Percentiles rank a stretch among this genome's conserved stretches.
These are phyloP conservation scores for Elymus sibiricus DNA, from an alignment of 176 grass and related monocot species.

Conservation along the genomic window DNA sequence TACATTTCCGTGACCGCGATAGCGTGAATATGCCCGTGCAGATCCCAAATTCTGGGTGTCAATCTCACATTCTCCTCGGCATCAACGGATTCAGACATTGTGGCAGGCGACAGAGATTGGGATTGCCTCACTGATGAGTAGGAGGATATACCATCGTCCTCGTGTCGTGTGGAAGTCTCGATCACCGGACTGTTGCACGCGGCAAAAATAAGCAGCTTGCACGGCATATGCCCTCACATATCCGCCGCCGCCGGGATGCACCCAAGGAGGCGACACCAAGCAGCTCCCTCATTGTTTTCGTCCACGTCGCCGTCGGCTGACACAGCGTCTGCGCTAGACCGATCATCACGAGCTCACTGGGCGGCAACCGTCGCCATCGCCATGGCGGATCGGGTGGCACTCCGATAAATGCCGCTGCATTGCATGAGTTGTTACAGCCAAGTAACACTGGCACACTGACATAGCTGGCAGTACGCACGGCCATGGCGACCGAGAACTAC, in stretches of 20 bases:
- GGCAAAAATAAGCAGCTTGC: neutral
- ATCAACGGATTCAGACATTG: conserved; percentile 18
- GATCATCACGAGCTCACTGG: no score
- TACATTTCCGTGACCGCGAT: neutral
- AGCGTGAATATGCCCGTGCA: conserved; percentile 13
- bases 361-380: neutral
- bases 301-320: neutral
- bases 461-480: neutral
- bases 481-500: conserved; percentile 63
- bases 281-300: neutral
- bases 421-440: neutral
- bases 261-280: conserved; percentile 24
- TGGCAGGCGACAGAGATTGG: neutral
- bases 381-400: neutral
- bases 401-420: neutral
- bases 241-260: conserved; percentile 5
- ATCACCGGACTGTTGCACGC: neutral
- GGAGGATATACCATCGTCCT: neutral
- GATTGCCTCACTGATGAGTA: neutral
- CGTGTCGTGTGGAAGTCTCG: neutral
- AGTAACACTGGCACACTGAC: neutral
- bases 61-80: neutral
- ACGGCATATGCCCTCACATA: conserved; percentile 41
- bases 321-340: neutral
- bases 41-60: neutral